Evolutionary conservation across 768 basidiomycete species (phyloP), one percentile per base, ranked within the genome.

Genomic region (Suillus brevipes): DNA sequence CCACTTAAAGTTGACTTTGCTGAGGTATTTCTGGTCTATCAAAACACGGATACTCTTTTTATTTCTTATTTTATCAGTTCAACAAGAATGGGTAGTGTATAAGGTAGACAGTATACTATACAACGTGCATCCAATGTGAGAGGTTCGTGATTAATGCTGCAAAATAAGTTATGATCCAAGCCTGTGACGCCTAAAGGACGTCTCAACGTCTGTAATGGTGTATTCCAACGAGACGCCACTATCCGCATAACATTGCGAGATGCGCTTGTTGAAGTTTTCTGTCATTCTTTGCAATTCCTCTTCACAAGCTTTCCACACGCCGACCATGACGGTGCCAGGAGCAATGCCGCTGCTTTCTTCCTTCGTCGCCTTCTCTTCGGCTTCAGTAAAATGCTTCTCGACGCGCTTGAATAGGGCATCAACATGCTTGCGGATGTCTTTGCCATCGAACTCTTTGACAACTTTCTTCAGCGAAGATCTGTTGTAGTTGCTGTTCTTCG

Each of bases 361-460:
- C 4, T 79, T 82, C 23, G 84, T 84, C 4, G 84, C 73, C 68
- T 87, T 89, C 67, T 89, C 90, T 12, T 89, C 88, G 1, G 86
- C 87, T 70, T 95, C 93, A 7, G 89, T 89, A 72, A 97, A 98
- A 73, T 99, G 97, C 77, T 99, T 99, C 77, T 97, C 94, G 36
- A 99, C 93, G 12, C 97, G 88, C 73, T 93, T 93, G 77, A 89
- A 90, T 43, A 99, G 82, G 9, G 85, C 85, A 63, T 98, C 97
- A 60, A 97, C 80, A 66, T 91, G 84, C 74, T 97, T 97, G 43
- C 92, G 89, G 14, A 99, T 79, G 74, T 99, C 97, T 77, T 97
- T 99, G 45, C 87, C 79, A 66, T 85, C 89, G 74, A 87, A 90
- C 71, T 97, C 96, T 73, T 92, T 94, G 58, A 94, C 78, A 16